phyloP scores from a whole-genome alignment of 768 basidiomycete genomes.

The Mycena filopes region DNA sequence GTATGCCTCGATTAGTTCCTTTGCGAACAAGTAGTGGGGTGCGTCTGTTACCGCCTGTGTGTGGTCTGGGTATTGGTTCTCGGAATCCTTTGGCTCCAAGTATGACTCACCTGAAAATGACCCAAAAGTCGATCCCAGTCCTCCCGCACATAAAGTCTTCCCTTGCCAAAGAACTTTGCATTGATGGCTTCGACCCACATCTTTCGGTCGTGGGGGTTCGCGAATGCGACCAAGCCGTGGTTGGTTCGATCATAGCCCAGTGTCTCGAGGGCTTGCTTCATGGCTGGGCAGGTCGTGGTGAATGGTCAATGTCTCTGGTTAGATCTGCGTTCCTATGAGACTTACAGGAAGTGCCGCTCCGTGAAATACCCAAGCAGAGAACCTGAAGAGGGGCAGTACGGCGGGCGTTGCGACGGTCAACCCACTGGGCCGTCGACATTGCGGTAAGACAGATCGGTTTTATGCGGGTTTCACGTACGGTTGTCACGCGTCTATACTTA shows the following conservation, averaged over 20 bases:
- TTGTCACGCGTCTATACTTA: too few relatives aligned
- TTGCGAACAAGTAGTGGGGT: background rate
- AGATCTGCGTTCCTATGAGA: background rate
- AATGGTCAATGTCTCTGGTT: background rate
- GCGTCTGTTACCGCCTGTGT: background rate
- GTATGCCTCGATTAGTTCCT: background rate
- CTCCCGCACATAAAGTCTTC: background rate
- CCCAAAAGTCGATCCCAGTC: background rate
- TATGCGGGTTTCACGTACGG: too few relatives aligned
- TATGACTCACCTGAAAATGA: background rate
- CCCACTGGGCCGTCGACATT: too few relatives aligned
- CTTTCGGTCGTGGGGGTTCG: background rate
- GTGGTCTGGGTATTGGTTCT: background rate
- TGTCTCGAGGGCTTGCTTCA: background rate
- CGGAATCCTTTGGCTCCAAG: background rate
- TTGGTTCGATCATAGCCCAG: background rate
- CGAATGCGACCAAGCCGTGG: background rate
- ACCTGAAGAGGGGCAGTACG: background rate
- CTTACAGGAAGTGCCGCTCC: background rate
- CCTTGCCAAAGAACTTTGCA: background rate
- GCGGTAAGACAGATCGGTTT: too few relatives aligned
- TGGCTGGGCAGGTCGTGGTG: background rate
- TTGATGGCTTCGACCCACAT: background rate
- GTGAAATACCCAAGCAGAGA: background rate
- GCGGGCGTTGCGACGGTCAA: too few relatives aligned